Conservation (phyloP, 2,329 filamentous ascomycete species). For the Lanzia echinophila region DNA sequence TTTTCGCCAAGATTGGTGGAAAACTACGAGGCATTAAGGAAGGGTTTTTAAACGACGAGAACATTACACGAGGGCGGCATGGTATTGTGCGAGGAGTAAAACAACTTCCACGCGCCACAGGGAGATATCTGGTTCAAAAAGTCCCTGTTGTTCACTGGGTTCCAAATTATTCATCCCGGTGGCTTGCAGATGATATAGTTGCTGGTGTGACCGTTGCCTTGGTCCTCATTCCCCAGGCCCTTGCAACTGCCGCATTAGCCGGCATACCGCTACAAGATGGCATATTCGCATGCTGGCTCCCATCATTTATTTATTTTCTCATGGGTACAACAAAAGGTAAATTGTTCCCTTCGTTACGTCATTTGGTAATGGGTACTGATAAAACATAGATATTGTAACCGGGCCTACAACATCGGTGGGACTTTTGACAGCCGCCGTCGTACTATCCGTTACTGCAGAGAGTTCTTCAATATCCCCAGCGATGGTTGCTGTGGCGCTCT, state of each 20-base stretch:
- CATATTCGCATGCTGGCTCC: conserved; percentile 53
- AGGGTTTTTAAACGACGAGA: conserved; percentile 4
- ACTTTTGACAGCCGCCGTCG: conserved; percentile 54
- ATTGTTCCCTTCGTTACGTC: conserved; percentile 29
- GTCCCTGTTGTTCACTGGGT: conserved; percentile 57
- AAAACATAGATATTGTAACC: conserved; percentile 48
- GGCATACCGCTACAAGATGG: conserved; percentile 55
- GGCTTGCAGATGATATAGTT: conserved; percentile 55
- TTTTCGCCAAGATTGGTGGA: not conserved
- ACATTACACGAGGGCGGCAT: conserved; percentile 7
- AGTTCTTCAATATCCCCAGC: conserved; percentile 27
- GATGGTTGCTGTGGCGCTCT: conserved; percentile 52
- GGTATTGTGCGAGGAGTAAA: conserved; percentile 8
- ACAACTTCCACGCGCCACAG: conserved; percentile 44
- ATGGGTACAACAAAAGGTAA: conserved; percentile 57
- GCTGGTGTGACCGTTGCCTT: conserved; percentile 55
- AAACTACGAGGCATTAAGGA: conserved; percentile 4
- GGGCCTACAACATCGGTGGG: conserved; percentile 60
- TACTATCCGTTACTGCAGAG: conserved; percentile 46
- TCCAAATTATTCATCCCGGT: conserved; percentile 52
- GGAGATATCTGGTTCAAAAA: conserved; percentile 52
- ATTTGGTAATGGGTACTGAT: not conserved
- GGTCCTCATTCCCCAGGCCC: conserved; percentile 53
- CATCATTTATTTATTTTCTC: conserved; percentile 49
- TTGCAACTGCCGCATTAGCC: conserved; percentile 58